Base-by-base conservation (phyloP, 2,329 filamentous ascomycete genomes). In the Cladophialophora bantiana region DNA sequence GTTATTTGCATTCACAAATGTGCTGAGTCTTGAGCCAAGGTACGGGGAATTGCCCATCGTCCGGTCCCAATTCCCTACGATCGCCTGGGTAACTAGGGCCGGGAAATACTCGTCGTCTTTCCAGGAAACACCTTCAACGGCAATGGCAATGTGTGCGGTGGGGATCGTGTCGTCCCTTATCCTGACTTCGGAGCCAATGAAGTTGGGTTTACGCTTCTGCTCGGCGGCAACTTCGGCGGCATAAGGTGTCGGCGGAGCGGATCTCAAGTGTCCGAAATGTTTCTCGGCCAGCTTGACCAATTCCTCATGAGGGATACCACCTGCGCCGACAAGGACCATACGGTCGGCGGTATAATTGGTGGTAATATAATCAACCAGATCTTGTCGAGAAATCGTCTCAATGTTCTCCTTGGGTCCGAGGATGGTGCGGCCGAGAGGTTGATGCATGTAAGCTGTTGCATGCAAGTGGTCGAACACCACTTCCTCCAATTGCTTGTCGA, bases 41-140 rank as follows among this genome's bases (percentile, higher is more conserved):
- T 97, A 95, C 73, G 94, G 90, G 68, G 95, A 95, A 82, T 95
- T 97, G 78, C 96, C 95, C 89, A 98, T 94, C 74, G 95, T 92
- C 83, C 95, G 95, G 85, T 99, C 95, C 89, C 96, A 99, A 89
- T 99, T 99, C 79, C 95, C 95, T 74, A 99, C 94, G 75, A 99
- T 98, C 76, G 95, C 95, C 86, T 99, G 95, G 66, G 95, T 93
- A 73, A 99, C 94, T 65, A 99, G 87, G 70, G 92, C 96, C 75
- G 95, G 97, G 86, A 97, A 99, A 88, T 99, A 99, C 83, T 98
- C 94, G 70, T 96, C 92, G 75, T 97, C 94, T 84, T 93, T 96
- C 95, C 95, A 99, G 90, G 93, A 96, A 65, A 99, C 95, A 89
- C 95, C 95, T 87, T 99, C 95, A 58, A 99, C 95, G 67, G 95